phyloP scores from a whole-genome alignment of 202 grass and related monocot species.

The Tripidium arundinaceum region DNA sequence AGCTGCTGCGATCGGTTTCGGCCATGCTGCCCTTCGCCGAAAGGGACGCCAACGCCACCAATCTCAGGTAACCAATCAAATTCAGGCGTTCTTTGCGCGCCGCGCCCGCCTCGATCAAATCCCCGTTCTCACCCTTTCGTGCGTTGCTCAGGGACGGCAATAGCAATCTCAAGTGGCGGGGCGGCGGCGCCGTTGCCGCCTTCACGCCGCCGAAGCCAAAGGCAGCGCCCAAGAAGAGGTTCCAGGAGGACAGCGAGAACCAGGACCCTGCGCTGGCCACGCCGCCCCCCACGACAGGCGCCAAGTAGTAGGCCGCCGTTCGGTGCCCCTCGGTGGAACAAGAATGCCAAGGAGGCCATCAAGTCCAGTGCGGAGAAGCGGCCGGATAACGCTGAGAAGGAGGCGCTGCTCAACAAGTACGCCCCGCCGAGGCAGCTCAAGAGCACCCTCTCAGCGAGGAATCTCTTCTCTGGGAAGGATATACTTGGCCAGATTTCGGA shows the following conservation, averaged over 20 bases:
- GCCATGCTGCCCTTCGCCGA: constrained; percentile 69
- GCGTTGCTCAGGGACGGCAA: constrained; percentile 45
- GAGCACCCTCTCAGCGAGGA: constrained; percentile 90
- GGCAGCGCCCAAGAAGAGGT: constrained; percentile 48
- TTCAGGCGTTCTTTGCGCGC: neutral
- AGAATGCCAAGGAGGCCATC: constrained; percentile 71
- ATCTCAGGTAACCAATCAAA: constrained; percentile 37
- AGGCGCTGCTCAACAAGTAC: constrained; percentile 51
- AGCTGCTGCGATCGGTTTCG: constrained; percentile 72
- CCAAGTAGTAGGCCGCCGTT: constrained; percentile 39
- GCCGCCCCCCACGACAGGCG: constrained; percentile 38
- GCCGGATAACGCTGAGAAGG: constrained; percentile 37
- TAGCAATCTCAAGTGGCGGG: constrained; percentile 60
- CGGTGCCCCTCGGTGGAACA: constrained; percentile 48
- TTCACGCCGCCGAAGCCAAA: constrained; percentile 46
- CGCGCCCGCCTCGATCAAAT: neutral
- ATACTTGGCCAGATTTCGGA: constrained; percentile 90
- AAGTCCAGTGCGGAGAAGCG: constrained; percentile 77
- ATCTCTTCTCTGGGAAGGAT: constrained; percentile 88
- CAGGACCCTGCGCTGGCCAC: constrained; percentile 66
- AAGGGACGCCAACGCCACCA: constrained; percentile 38
- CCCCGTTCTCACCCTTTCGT: neutral
- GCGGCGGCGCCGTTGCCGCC: constrained; percentile 23
- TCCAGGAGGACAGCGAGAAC: constrained; percentile 75
- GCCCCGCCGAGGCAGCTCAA: constrained; percentile 47